Conservation (phyloP, 2,329 filamentous ascomycete species). For the Cladophialophora exuberans region DNA sequence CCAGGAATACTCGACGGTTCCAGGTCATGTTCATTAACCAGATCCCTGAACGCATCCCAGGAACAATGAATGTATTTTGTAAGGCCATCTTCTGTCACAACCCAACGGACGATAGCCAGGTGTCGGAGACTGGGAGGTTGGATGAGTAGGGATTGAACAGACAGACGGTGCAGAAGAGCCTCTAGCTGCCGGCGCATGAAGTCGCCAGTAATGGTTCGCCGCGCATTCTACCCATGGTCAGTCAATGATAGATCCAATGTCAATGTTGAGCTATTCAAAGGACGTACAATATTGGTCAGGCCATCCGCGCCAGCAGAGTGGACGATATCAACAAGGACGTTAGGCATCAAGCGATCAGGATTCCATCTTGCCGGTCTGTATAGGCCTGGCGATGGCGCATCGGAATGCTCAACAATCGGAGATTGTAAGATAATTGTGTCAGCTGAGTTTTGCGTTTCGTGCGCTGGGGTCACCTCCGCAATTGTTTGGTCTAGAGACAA, state of each 20-base stretch:
- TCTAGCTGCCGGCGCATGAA: slow-evolving; percentile 61
- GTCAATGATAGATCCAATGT: neutral
- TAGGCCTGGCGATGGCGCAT: slow-evolving; percentile 31
- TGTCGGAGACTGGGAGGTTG: slow-evolving; percentile 62
- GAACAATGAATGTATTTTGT: slow-evolving; percentile 61
- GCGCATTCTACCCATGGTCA: slow-evolving; percentile 14
- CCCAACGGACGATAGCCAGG: slow-evolving; percentile 60
- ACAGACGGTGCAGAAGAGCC: slow-evolving; percentile 54
- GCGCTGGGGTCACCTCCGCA: slow-evolving; percentile 24
- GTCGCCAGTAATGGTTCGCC: slow-evolving; percentile 50
- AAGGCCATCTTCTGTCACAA: slow-evolving; percentile 50
- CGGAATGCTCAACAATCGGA: slow-evolving; percentile 19
- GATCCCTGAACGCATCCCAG: slow-evolving; percentile 54
- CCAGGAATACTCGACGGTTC: slow-evolving; percentile 21
- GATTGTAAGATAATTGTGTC: slow-evolving; percentile 27
- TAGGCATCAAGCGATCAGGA: slow-evolving; percentile 55
- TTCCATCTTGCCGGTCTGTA: slow-evolving; percentile 56
- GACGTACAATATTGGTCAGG: slow-evolving; percentile 49
- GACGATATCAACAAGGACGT: slow-evolving; percentile 56
- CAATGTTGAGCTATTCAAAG: neutral
- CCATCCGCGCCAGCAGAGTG: slow-evolving; percentile 52
- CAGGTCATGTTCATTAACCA: slow-evolving; percentile 52
- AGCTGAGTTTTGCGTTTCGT: slow-evolving; percentile 11
- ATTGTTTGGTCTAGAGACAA: slow-evolving; percentile 19
- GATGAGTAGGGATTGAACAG: slow-evolving; percentile 60